These are phyloP conservation scores for Inga oerstediana DNA, from an alignment of 306 rosid species.

Conservation along the genomic window DNA sequence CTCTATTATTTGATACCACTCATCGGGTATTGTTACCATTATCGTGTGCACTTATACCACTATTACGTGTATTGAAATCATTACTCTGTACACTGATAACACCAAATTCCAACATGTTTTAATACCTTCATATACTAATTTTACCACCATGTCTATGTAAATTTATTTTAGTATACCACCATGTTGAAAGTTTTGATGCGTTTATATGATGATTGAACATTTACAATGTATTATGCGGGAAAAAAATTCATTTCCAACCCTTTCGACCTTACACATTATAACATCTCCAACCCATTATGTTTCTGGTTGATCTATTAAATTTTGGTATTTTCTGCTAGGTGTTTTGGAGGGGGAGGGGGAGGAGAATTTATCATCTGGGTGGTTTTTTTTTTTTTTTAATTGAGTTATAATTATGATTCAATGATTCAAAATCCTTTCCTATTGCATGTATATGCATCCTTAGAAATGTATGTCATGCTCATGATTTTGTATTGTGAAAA, in stretches of 20 bases:
- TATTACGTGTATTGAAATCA: too few species aligned
- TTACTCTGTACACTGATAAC: too few species aligned
- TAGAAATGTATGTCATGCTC: constrained; percentile 14
- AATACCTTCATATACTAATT: too few species aligned
- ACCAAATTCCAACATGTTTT: too few species aligned
- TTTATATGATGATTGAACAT: not conserved
- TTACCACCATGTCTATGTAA: too few species aligned
- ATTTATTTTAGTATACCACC: too few species aligned
- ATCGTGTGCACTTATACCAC: too few species aligned
- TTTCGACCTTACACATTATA: constrained; percentile 3
- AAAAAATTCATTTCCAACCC: not conserved
- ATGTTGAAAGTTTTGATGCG: not conserved
- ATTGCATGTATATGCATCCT: not conserved
- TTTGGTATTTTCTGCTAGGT: not conserved
- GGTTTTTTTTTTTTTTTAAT: not conserved
- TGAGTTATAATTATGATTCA: constrained; percentile 14
- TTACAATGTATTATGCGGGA: not conserved
- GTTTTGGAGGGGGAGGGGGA: not conserved
- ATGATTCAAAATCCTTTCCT: constrained; percentile 16
- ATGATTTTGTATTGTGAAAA: constrained; percentile 30
- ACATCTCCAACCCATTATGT: not conserved
- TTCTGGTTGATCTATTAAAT: not conserved
- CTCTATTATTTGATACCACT: too few species aligned
- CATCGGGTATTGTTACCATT: too few species aligned
- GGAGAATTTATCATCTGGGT: not conserved